Evolutionary conservation across 1,284 basidiomycete species (phyloP).

Genomic region (Ganoderma boninense): DNA sequence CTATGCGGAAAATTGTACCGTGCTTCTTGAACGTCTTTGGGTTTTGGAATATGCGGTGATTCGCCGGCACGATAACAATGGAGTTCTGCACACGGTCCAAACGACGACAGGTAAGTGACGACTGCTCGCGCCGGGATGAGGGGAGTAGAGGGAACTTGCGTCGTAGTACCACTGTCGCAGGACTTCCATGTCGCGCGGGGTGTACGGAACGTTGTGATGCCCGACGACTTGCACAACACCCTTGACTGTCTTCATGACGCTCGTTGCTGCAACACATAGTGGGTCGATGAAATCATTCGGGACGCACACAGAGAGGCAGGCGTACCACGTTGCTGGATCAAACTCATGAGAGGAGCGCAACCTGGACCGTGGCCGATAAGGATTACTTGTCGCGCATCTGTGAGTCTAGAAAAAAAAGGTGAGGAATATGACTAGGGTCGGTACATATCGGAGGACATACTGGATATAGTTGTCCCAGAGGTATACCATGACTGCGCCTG

Average conservation of each 20-base stretch:
- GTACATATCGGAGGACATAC: conserved; percentile 47
- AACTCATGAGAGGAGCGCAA: conserved; percentile 76
- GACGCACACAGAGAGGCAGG: conserved; percentile 10
- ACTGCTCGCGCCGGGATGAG: background rate
- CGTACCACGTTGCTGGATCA: conserved; percentile 77
- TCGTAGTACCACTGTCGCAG: conserved; percentile 71
- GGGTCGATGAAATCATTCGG: background rate
- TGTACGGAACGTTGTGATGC: conserved; percentile 61
- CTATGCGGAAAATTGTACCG: conserved; percentile 63
- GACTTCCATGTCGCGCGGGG: conserved; percentile 59
- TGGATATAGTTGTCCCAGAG: conserved; percentile 96
- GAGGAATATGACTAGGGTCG: background rate
- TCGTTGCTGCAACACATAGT: conserved; percentile 44
- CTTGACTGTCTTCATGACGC: conserved; percentile 68
- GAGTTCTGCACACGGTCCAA: conserved; percentile 57
- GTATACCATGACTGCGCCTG: conserved; percentile 76
- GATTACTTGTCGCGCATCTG: conserved; percentile 74
- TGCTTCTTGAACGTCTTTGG: conserved; percentile 66
- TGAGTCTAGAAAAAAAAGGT: conserved; percentile 59
- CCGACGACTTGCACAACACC: conserved; percentile 84
- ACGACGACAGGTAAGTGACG: conserved; percentile 13
- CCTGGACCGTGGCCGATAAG: conserved; percentile 91
- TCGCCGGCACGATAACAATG: conserved; percentile 66
- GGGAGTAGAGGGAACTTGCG: conserved; percentile 43
- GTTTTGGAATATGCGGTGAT: conserved; percentile 61